Evolutionary conservation across 192 early-diverging fungal species (phyloP).

Genomic region (Fimicolochytrium jonesii): DNA sequence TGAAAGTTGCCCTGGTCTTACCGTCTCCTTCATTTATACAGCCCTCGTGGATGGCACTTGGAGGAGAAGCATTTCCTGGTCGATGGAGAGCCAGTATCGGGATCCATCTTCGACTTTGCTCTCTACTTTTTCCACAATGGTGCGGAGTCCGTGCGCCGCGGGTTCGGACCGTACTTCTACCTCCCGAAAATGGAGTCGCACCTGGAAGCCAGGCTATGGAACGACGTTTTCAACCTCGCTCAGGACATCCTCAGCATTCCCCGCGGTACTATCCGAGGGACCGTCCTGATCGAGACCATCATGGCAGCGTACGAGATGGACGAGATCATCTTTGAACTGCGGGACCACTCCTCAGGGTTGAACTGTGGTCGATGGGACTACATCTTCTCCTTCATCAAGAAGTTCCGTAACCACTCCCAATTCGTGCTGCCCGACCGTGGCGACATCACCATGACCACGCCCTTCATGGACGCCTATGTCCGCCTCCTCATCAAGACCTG

Average conservation of each 20-base stretch:
- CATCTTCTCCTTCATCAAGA: conserved; percentile 98
- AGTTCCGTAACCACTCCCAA: conserved; percentile 82
- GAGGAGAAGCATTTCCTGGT: conserved; percentile 93
- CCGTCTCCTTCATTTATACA: too few relatives aligned
- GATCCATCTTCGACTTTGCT: conserved; percentile 97
- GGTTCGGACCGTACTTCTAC: conserved; percentile 97
- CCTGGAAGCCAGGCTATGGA: conserved; percentile 95
- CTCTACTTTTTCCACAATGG: conserved; percentile 99
- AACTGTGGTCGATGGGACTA: conserved; percentile 99
- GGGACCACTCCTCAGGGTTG: conserved; percentile 95
- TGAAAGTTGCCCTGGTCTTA: too few relatives aligned
- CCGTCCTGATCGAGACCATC: conserved; percentile 97
- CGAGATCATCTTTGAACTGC: conserved; percentile 98
- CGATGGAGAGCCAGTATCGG: conserved; percentile 88
- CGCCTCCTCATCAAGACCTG: conserved; percentile 96
- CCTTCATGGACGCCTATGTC: conserved; percentile 98
- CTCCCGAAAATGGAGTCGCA: conserved; percentile 98
- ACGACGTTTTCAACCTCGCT: conserved; percentile 92
- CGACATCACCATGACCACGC: conserved; percentile 89
- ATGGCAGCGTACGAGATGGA: conserved; percentile 98
- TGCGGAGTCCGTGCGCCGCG: conserved; percentile 70
- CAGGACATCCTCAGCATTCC: conserved; percentile 88
- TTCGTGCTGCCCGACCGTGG: conserved; percentile 88
- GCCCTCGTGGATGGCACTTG: conserved; percentile 98
- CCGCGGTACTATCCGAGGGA: conserved; percentile 94